These are phyloP conservation scores for Nepenthes gracilis DNA, from an alignment of 148 eudicot genomes.

Conservation along the genomic window DNA sequence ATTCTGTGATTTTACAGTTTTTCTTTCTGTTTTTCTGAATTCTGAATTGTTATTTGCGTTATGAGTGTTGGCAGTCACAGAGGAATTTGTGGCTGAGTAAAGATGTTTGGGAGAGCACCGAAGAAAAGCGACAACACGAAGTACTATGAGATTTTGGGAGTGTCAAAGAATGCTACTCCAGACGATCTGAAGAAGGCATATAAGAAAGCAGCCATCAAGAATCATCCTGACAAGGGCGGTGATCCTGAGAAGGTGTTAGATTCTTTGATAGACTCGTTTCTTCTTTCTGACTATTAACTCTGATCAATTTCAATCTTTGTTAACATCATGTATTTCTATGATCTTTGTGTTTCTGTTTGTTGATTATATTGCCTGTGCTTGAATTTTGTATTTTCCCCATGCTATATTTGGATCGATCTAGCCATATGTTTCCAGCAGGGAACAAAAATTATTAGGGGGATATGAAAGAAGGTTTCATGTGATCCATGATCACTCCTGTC, in stretches of 20 bases:
- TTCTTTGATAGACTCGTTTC: background rate
- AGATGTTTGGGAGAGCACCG: constrained; percentile 47
- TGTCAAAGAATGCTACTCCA: constrained; percentile 28
- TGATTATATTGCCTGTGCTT: no score
- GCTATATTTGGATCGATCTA: no score
- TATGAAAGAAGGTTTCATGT: no score
- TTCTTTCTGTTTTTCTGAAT: background rate
- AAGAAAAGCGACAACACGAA: constrained; percentile 37
- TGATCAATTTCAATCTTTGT: background rate
- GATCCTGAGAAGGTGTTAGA: constrained; percentile 40
- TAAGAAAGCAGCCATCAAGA: constrained; percentile 40
- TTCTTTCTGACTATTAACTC: background rate
- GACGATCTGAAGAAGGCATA: constrained; percentile 49
- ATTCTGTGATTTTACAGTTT: background rate
- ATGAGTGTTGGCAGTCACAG: background rate
- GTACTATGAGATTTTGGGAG: constrained; percentile 39
- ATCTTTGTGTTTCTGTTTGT: background rate
- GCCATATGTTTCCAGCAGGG: no score
- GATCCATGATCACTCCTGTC: no score
- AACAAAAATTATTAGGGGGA: no score
- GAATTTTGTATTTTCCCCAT: no score
- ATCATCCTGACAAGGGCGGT: constrained; percentile 47
- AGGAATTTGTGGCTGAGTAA: constrained; percentile 4
- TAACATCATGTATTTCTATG: background rate
- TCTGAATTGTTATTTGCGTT: constrained; percentile 1